Percentiles rank a stretch among this genome's conserved stretches.
Conservation (phyloP, 495 filamentous ascomycete genomes). For the Neurospora sp. region DNA sequence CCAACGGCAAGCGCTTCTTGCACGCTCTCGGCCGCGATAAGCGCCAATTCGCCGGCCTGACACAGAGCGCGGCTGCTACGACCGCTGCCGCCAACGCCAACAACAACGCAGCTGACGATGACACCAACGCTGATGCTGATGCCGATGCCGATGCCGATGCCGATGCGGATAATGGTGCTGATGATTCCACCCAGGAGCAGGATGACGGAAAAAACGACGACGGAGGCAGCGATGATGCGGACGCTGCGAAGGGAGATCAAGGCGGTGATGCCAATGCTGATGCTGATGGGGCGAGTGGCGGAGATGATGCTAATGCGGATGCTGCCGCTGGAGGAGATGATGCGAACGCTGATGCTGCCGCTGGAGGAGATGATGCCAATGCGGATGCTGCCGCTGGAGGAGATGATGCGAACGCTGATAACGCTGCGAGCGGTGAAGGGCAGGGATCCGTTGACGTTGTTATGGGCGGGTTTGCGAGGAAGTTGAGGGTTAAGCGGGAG, state of each 20-base stretch:
- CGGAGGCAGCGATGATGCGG: not conserved
- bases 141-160: not conserved
- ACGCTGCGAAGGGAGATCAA: not conserved
- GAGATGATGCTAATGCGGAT: not conserved
- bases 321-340: not conserved
- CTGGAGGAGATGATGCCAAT: not conserved
- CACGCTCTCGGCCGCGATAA: not conserved
- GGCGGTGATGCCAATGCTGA: not conserved
- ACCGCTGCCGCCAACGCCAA: not conserved
- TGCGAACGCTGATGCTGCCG: not conserved
- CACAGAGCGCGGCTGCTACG: not conserved
- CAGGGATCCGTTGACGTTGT: not conserved
- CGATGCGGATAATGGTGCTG: not conserved
- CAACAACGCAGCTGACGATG: not conserved
- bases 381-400: not conserved
- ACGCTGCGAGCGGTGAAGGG: not conserved
- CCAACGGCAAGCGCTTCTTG: slow-evolving; percentile 4
- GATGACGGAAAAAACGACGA: not conserved
- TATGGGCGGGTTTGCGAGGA: not conserved
- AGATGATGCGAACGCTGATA: not conserved
- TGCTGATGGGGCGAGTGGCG: not conserved
- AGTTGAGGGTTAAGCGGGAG: not conserved
- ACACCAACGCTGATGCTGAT: not conserved
- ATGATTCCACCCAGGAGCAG: not conserved
- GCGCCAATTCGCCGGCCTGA: not conserved